phyloP scores from a whole-genome alignment of 345 rosid species.

The Ceriops zippeliana region DNA sequence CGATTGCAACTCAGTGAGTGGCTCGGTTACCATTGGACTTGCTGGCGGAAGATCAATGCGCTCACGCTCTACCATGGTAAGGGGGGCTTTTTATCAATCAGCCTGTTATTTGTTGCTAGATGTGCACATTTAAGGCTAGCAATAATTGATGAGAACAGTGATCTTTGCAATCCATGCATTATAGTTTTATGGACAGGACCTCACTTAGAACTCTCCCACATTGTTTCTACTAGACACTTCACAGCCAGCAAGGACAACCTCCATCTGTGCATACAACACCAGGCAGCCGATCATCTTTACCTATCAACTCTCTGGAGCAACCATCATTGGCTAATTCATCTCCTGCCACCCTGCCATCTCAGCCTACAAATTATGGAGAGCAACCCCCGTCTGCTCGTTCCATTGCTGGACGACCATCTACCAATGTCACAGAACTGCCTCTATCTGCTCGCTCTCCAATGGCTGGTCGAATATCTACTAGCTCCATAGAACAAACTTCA shows the following conservation, averaged over 20 bases:
- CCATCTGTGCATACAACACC: constrained; percentile 42
- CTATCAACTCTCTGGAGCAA: constrained; percentile 36
- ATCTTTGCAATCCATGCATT: no score
- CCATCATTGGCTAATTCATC: constrained; percentile 31
- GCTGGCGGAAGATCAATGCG: constrained; percentile 33
- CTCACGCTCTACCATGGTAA: constrained; percentile 39
- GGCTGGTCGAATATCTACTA: constrained; percentile 29
- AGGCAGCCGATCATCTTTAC: constrained; percentile 31
- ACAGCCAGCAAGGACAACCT: constrained; percentile 52
- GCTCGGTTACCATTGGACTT: constrained; percentile 32
- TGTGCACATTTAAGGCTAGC: not conserved
- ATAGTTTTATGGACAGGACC: no score
- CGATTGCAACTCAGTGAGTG: constrained; percentile 22
- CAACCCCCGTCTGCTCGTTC: constrained; percentile 56
- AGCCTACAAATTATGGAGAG: constrained; percentile 40
- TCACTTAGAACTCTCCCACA: not conserved
- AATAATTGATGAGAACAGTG: no score
- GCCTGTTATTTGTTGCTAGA: not conserved
- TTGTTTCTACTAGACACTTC: constrained; percentile 53
- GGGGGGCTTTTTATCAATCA: not conserved
- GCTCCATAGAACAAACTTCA: constrained; percentile 7
- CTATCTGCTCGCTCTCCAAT: constrained; percentile 34
- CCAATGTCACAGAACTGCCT: constrained; percentile 37
- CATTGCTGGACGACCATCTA: constrained; percentile 36
- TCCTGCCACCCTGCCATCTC: constrained; percentile 36